Evolutionary conservation across 805 yeast species (phyloP), one percentile per base, ranked within the genome.

Genomic region (Cyberlindnera americana): DNA sequence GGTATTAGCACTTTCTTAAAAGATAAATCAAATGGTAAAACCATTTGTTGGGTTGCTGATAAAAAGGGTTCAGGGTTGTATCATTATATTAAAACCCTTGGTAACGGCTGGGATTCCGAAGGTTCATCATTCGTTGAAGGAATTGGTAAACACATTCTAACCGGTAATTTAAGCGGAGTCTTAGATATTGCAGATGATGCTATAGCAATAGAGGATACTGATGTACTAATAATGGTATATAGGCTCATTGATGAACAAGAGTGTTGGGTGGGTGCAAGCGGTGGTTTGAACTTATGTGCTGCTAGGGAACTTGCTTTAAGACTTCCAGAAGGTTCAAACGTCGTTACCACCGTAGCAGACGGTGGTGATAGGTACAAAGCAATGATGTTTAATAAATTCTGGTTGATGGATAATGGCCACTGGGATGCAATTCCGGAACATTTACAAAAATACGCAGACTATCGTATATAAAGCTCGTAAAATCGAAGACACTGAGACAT

Each of bases 51-150:
- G n/a, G 61, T 84, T 26, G 89, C 95, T 1, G 95, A 85, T 56
- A 91, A 90, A 1, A 90, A 80, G 48, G 95, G 95, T 0, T 77
- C 86, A 5, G 95, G 95, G 0, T 64, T 86, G 15, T 47, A 43
- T 23, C 40, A 45, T 5, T 52, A 33, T 23, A 33, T 53, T 21
- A 48, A 44, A 13, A 33, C 48, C 9, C 37, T 34, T 10, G 58
- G 58, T 19, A n/a, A 33, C 2, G 39, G 38, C 18, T 52, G 53
- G 52, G 49, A 39, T 2, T 25, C 40, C n/a, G 51, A 48, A 25
- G 53, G 52, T 1, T 35, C 41, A 5, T 52, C 56, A 4, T 50
- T 53, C 25, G 49, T 53, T 14, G 58, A 53, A 40, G 58, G 58
- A 16, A 37, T 53, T 24, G 58, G 58, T 6, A 52, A 50, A 28